Percentiles rank a stretch among this genome's conserved stretches.
Conservation (phyloP, 1,284 basidiomycete species). For the Heterobasidion parviporum region DNA sequence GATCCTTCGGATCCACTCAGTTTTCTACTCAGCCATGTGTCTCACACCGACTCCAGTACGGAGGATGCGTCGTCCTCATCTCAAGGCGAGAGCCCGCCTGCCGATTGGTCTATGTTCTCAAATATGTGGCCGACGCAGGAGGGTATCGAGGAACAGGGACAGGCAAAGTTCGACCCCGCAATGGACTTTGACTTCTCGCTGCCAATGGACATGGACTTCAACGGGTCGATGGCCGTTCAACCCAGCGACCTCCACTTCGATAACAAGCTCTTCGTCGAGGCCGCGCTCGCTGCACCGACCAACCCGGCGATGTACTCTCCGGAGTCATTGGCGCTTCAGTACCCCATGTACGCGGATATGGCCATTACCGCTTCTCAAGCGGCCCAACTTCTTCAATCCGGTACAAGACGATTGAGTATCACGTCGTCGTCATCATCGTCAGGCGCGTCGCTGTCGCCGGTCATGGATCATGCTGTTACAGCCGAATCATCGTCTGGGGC, state of each 20-base stretch:
- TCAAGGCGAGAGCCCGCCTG: conserved; percentile 4
- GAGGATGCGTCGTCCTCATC: conserved; percentile 9
- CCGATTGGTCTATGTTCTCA: conserved; percentile 14
- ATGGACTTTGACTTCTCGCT: conserved; percentile 36
- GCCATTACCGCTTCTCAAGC: conserved; percentile 6
- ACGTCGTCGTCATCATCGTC: conserved; percentile 44
- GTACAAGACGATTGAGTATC: conserved; percentile 29
- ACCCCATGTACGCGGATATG: conserved; percentile 6
- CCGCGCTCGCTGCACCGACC: conserved; percentile 1
- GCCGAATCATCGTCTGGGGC: background rate
- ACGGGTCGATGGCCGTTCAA: conserved; percentile 45
- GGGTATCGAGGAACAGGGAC: background rate
- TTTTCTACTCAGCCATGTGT: conserved; percentile 5
- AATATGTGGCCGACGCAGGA: conserved; percentile 8
- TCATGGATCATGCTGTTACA: conserved; percentile 22
- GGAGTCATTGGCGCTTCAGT: background rate
- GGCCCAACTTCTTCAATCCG: background rate
- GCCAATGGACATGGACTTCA: conserved; percentile 42
- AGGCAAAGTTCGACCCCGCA: conserved; percentile 7
- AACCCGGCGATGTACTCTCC: conserved; percentile 3
- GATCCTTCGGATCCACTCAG: conserved; percentile 8
- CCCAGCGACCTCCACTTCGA: conserved; percentile 55
- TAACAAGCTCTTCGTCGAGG: conserved; percentile 8
- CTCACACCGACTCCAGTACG: conserved; percentile 1
- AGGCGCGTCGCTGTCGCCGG: conserved; percentile 40